A percentile compares a stretch with the other conserved stretches of the same genome.
Conservation (phyloP, 1,284 basidiomycete genomes). For the Trichosporon coremiiforme region DNA sequence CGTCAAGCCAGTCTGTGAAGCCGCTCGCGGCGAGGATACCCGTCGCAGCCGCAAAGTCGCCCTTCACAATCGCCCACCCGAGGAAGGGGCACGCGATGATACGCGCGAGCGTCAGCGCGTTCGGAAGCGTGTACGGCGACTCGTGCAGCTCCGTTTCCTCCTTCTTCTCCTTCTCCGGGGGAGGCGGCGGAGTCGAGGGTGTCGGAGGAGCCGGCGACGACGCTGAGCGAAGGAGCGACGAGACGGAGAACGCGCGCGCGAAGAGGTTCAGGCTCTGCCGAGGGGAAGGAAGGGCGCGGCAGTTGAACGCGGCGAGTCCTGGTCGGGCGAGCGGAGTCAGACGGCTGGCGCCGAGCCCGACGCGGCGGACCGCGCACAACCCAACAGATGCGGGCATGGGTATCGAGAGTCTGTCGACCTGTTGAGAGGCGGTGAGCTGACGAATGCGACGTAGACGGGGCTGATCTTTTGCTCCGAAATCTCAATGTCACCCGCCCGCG, state of each 20-base stretch:
- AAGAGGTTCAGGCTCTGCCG: background rate
- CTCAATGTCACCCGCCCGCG: background rate
- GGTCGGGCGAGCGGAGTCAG: background rate
- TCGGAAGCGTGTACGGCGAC: conserved; percentile 94
- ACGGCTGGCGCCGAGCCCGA: background rate
- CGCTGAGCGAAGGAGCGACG: background rate
- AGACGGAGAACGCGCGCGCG: background rate
- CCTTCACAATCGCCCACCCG: conserved; percentile 86
- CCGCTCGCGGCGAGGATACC: conserved; percentile 84
- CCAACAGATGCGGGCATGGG: conserved; percentile 17
- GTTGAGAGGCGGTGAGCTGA: conserved; percentile 12
- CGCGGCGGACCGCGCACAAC: conserved; percentile 13
- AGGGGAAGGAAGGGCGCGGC: background rate
- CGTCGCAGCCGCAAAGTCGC: conserved; percentile 77
- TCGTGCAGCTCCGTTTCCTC: conserved; percentile 61
- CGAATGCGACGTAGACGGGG: background rate
- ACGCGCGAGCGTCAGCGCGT: conserved; percentile 81
- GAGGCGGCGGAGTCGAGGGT: background rate
- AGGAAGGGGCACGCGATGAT: conserved; percentile 86
- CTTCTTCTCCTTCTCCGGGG: conserved; percentile 2
- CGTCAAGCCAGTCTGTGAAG: conserved; percentile 85
- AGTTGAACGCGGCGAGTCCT: conserved; percentile 4
- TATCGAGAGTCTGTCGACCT: background rate
- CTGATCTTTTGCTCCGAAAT: conserved; percentile 12
- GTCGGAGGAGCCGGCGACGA: background rate